phyloP scores from a whole-genome alignment of 2,329 filamentous ascomycete genomes.

The Penicillium expansum region DNA sequence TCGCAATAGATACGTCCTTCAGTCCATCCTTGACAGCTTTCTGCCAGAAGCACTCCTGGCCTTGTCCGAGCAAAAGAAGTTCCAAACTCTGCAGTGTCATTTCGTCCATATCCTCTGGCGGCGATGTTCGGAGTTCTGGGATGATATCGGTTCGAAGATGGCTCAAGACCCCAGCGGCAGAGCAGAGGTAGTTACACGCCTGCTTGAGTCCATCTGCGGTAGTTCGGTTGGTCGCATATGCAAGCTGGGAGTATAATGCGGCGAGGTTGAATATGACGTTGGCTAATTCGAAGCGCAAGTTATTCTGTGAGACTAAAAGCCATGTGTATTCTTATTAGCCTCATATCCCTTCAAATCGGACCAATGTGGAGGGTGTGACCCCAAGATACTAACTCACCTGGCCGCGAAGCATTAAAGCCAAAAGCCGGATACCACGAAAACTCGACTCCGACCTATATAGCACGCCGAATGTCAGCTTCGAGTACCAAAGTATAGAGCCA shows the following conservation, averaged over 20 bases:
- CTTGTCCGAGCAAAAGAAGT: slow-evolving; percentile 83
- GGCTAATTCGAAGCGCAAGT: slow-evolving; percentile 76
- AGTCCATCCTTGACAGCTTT: slow-evolving; percentile 92
- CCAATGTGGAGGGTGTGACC: not conserved
- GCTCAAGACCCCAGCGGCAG: slow-evolving; percentile 76
- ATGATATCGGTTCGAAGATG: slow-evolving; percentile 75
- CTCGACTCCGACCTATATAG: slow-evolving; percentile 75
- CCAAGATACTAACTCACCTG: slow-evolving; percentile 41
- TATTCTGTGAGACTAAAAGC: slow-evolving; percentile 58
- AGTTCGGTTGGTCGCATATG: slow-evolving; percentile 72
- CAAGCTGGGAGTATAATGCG: slow-evolving; percentile 89
- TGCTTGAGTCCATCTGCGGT: slow-evolving; percentile 80
- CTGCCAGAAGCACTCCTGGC: slow-evolving; percentile 97
- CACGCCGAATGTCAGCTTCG: slow-evolving; percentile 8
- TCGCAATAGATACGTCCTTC: slow-evolving; percentile 89
- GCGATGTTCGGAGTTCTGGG: slow-evolving; percentile 76
- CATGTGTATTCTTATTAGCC: not conserved
- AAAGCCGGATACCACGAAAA: slow-evolving; percentile 95
- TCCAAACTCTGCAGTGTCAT: slow-evolving; percentile 80
- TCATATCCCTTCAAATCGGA: not conserved
- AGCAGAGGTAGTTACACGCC: slow-evolving; percentile 85
- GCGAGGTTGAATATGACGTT: slow-evolving; percentile 93
- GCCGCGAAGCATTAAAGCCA: slow-evolving; percentile 80
- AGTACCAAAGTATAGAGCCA: slow-evolving; percentile 7
- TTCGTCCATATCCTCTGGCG: slow-evolving; percentile 93